Conservation (phyloP, 2,329 filamentous ascomycete species). For the Cordyceps farinosa region DNA sequence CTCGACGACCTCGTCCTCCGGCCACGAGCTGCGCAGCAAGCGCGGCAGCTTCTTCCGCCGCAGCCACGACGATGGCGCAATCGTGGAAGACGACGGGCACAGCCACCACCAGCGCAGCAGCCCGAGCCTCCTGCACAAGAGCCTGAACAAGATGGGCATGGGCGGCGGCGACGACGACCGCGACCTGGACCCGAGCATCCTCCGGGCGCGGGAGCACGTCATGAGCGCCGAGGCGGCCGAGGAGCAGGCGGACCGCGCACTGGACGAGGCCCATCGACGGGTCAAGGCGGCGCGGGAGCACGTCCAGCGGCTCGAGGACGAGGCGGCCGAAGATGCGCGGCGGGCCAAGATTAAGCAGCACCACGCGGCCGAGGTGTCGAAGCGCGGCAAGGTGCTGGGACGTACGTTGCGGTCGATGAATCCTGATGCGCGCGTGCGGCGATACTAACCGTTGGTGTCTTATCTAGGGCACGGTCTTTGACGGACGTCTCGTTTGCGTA, state of each 20-base stretch:
- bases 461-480: conserved; percentile 6
- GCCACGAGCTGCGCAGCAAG: conserved; percentile 18
- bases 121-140: conserved; percentile 33
- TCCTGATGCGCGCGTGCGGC: not conserved
- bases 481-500: not conserved
- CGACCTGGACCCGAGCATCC: conserved; percentile 57
- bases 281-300: conserved; percentile 63
- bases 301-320: conserved; percentile 59
- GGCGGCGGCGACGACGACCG: conserved; percentile 42
- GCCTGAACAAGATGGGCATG: conserved; percentile 38
- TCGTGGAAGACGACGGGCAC: conserved; percentile 20
- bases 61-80: conserved; percentile 25
- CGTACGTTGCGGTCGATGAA: conserved; percentile 48
- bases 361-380: conserved; percentile 61
- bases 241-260: conserved; percentile 60
- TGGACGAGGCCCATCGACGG: conserved; percentile 53
- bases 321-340: conserved; percentile 62
- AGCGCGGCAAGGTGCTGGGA: conserved; percentile 66
- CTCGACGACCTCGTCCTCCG: conserved; percentile 21
- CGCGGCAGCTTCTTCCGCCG: conserved; percentile 27
- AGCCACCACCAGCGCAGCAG: conserved; percentile 12
- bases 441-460: not conserved
- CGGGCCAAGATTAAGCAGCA: conserved; percentile 65
- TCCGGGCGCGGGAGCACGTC: conserved; percentile 58
- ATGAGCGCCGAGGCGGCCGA: conserved; percentile 61